Conservation (phyloP, 78 protist genomes). For the Planoprotostelium fungivorum region DNA sequence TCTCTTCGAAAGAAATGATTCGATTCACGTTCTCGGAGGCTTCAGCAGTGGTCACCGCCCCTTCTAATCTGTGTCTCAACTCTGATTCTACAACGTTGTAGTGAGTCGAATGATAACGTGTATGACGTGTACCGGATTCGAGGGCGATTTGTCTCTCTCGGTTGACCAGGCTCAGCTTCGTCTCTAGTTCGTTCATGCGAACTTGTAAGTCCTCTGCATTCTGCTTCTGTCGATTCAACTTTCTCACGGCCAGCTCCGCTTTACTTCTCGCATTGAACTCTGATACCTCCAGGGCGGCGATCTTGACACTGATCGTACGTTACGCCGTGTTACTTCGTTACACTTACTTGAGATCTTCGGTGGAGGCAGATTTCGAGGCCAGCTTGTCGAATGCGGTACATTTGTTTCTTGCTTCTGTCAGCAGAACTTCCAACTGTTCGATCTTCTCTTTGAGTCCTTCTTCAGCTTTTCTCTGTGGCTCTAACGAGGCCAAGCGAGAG, state of each 20-base stretch:
- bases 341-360: not conserved
- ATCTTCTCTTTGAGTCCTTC: not conserved
- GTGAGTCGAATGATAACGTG: not conserved
- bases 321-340: not conserved
- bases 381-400: not conserved
- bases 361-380: too few species aligned
- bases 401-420: not conserved
- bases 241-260: not conserved
- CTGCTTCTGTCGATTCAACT: not conserved
- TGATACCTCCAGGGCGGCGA: not conserved
- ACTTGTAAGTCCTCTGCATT: not conserved
- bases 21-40: not conserved
- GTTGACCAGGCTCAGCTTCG: not conserved
- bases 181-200: not conserved
- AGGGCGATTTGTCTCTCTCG: not conserved
- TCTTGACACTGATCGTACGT: not conserved
- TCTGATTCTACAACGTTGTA: not conserved
- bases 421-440: not conserved
- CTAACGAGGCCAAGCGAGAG: not conserved
- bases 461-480: not conserved
- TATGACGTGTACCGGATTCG: not conserved
- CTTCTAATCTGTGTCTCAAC: not conserved
- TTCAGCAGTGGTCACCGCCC: not conserved
- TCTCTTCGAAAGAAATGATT: not conserved
- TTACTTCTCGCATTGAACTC: not conserved